Evolutionary conservation across 441 rosid genomes (phyloP), one percentile per base, ranked within the genome.

Genomic region (Gossypium laxum): DNA sequence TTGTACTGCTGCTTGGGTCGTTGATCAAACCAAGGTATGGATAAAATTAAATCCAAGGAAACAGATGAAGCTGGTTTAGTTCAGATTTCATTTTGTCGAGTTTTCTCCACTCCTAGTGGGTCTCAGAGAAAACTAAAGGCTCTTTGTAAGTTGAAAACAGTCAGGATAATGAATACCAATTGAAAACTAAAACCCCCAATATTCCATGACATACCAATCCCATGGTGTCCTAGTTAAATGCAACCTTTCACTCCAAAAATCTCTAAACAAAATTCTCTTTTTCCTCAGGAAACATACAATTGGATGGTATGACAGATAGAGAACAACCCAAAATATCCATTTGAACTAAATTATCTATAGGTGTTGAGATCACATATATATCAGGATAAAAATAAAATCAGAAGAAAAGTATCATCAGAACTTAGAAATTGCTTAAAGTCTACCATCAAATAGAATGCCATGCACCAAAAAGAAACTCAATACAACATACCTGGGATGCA

Each of bases 401-500:
- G 28, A 22, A 65, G 38, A 21, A 21, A 55, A 21, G 2, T 32
- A 30, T 60, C 15, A 60, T 15, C 32, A 18, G 15, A 62, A 62
- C 15, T 38, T 38, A 1, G 51, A 24, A n/a, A 18, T 38, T 3
- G 22, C 50, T 34, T 34, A 18, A 5, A 4, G 30, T 47, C 56
- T 47, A 66, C 57, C 41, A 47, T 47, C 55, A 66, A 47, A 47
- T 65, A 47, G 56, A 66, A 0, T 21, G 41, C 24, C 10, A 24
- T n/a, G 2, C 41, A 14, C 0, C 0, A n/a, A 24, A 21, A 65
- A 2, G 38, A 65, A 45, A 22, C 55, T 12, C 34, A 45, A 47
- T 5, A 66, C 19, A 56, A 38, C 34, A 71, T 86, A 96, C 98
- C 97, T 85, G 96, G n/a, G 80, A 75, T 61, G 67, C 78, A 73